Base-by-base conservation (phyloP, 1,139 yeast species). In the Sugiyamaella novakii region DNA sequence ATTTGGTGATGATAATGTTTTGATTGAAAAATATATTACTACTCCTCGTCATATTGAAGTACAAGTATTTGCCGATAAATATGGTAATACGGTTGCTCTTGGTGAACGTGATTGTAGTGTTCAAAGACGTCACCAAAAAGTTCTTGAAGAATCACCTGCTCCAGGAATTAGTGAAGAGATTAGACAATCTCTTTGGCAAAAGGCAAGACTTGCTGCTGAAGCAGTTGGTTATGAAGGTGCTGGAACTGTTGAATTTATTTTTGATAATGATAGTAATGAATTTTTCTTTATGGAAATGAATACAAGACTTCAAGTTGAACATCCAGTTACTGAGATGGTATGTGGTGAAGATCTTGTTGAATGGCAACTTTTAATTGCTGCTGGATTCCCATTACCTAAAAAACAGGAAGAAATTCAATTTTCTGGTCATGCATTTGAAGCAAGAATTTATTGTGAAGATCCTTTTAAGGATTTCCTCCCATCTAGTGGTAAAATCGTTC, bases 291-390 rank as follows among this genome's bases (percentile, higher is more conserved):
- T 79, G 67, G 84, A 79, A 65, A 79, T 79, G 69, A 79, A 79
- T 68, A 82, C 84, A 15, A 73, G 84, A 59, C 77, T 79, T 51
- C 84, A 79, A 62, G 83, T 79, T 43, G 84, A 79, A 68, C 84
- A 79, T 64, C 80, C 83, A 43, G 80, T 79, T 58, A 79, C 83
- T 47, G 84, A 88, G 72, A 95, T 86, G 72, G 88, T 88, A 63
- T 87, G 95, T 24, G 95, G 95, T 57, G 91, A 87, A 52, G 96
- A 88, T 71, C 75, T 88, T 54, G 96, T 88, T 36, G 95, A 95
- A 55, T 95, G 96, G 54, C 96, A 88, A 72, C 84, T 88, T 60
- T 95, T 87, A 69, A 86, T 88, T 60, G 95, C 95, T 43, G 96
- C 96, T 2, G 96, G 96, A 3, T 58, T 63, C 53, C 69, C 69